Conservation (phyloP, 345 rosid species). For the Ceriops decandra region DNA sequence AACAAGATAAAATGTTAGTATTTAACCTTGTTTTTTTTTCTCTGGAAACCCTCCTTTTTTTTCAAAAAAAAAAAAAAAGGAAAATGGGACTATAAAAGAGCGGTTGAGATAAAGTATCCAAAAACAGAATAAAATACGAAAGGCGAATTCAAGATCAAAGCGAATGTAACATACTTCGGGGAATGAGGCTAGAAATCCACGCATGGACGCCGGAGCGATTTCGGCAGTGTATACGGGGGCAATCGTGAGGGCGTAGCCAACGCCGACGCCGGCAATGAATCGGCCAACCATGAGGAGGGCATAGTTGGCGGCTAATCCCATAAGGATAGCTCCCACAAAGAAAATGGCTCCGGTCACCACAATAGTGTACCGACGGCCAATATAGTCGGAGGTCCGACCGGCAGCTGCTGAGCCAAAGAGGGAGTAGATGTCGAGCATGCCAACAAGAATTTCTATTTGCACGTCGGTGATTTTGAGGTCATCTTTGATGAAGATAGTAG, state of each 20-base stretch:
- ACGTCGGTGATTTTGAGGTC: slow-evolving; percentile 42
- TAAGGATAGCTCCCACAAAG: slow-evolving; percentile 75
- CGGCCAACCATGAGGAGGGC: slow-evolving; percentile 88
- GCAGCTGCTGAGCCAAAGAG: slow-evolving; percentile 78
- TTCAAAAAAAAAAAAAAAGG: no score
- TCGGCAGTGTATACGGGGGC: slow-evolving; percentile 93
- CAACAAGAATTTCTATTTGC: slow-evolving; percentile 53
- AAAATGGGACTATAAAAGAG: no score
- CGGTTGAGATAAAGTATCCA: no score
- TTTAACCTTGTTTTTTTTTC: no score
- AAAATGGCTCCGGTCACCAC: slow-evolving; percentile 76
- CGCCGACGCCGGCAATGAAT: slow-evolving; percentile 83
- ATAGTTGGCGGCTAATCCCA: slow-evolving; percentile 82
- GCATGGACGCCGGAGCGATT: slow-evolving; percentile 77
- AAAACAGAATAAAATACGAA: background rate
- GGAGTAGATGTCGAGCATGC: slow-evolving; percentile 58
- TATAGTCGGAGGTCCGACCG: slow-evolving; percentile 80
- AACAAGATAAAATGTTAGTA: no score
- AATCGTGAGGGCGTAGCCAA: slow-evolving; percentile 88
- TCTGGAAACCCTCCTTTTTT: no score
- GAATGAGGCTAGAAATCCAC: slow-evolving; percentile 86
- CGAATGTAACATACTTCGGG: slow-evolving; percentile 55
- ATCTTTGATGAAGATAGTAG: slow-evolving; percentile 41
- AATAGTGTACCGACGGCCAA: slow-evolving; percentile 88
- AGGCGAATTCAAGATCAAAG: background rate